Evolutionary conservation across 495 filamentous ascomycete species (phyloP).

Genomic region (Xylona heveae): DNA sequence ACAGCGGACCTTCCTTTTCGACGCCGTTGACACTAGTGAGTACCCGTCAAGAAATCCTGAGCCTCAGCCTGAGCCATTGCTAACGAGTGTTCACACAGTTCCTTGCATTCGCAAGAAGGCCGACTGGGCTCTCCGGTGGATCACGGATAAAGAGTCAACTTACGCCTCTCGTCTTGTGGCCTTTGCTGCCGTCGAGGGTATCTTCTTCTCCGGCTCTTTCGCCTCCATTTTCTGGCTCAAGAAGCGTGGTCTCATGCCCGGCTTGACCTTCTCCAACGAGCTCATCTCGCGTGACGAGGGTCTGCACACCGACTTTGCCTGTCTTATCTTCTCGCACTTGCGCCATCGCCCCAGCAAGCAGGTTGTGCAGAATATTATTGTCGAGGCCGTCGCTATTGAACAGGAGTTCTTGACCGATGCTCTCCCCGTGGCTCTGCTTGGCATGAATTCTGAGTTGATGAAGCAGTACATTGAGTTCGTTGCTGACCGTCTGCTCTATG

Average conservation of each 20-base stretch:
- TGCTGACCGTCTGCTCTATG: slow-evolving; percentile 77
- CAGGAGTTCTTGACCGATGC: slow-evolving; percentile 96
- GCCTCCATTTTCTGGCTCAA: slow-evolving; percentile 99
- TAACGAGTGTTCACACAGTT: slow-evolving; percentile 30
- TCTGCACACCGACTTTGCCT: slow-evolving; percentile 98
- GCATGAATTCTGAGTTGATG: slow-evolving; percentile 96
- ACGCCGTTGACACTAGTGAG: slow-evolving; percentile 92
- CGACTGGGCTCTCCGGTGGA: slow-evolving; percentile 93
- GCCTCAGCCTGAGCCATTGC: too few relatives aligned
- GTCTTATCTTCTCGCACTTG: slow-evolving; percentile 85
- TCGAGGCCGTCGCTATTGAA: slow-evolving; percentile 84
- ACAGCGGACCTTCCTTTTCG: slow-evolving; percentile 88
- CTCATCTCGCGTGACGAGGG: slow-evolving; percentile 99
- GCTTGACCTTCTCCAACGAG: slow-evolving; percentile 97
- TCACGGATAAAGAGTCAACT: slow-evolving; percentile 73
- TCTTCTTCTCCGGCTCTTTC: slow-evolving; percentile 99
- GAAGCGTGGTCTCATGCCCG: slow-evolving; percentile 98
- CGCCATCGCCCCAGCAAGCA: slow-evolving; percentile 73
- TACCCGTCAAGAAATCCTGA: slow-evolving; percentile 2
- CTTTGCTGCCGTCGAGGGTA: slow-evolving; percentile 95
- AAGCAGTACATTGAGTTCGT: slow-evolving; percentile 99
- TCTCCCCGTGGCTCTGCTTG: slow-evolving; percentile 74
- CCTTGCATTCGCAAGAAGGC: slow-evolving; percentile 95
- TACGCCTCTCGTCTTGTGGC: slow-evolving; percentile 92
- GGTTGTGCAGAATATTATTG: slow-evolving; percentile 68